Evolutionary conservation across 2,329 filamentous ascomycete species (phyloP).

Genomic region (Elsinoe necatrix): DNA sequence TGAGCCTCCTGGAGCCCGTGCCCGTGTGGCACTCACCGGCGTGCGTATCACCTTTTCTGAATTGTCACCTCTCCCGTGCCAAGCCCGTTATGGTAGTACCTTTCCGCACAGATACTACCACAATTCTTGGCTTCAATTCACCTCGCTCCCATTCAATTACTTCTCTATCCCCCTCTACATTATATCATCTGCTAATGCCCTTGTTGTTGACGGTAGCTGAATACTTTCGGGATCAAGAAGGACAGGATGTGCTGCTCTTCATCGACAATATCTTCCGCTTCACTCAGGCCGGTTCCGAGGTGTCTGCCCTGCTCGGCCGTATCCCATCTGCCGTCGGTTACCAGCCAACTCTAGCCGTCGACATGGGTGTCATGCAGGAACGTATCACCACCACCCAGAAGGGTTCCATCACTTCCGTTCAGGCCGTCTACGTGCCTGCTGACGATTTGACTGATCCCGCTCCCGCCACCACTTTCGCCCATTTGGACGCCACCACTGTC

Average conservation of each 20-base stretch:
- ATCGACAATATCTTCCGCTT: slow-evolving; percentile 99
- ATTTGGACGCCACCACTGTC: slow-evolving; percentile 99
- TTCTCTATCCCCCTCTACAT: background rate
- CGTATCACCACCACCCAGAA: slow-evolving; percentile 99
- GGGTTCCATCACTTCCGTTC: slow-evolving; percentile 99
- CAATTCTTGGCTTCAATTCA: no score
- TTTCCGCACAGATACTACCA: no score
- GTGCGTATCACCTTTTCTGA: slow-evolving; percentile 16
- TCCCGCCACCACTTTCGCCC: slow-evolving; percentile 97
- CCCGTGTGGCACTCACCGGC: slow-evolving; percentile 97
- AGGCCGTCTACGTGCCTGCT: slow-evolving; percentile 99
- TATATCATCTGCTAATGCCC: background rate
- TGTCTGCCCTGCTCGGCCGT: slow-evolving; percentile 98
- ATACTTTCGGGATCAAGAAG: slow-evolving; percentile 71
- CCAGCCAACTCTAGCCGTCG: slow-evolving; percentile 95
- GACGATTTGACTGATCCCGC: slow-evolving; percentile 99
- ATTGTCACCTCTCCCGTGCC: no score
- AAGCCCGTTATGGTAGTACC: no score
- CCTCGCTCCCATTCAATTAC: no score
- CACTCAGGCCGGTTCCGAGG: slow-evolving; percentile 99
- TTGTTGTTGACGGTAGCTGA: slow-evolving; percentile 56
- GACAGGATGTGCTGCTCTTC: slow-evolving; percentile 97
- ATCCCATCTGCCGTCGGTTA: slow-evolving; percentile 99
- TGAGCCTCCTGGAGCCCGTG: slow-evolving; percentile 98
- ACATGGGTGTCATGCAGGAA: slow-evolving; percentile 99